Evolutionary conservation across 176 grass and related monocot species (phyloP), one percentile per base, ranked within the genome.

Genomic region (Triticum monococcum): DNA sequence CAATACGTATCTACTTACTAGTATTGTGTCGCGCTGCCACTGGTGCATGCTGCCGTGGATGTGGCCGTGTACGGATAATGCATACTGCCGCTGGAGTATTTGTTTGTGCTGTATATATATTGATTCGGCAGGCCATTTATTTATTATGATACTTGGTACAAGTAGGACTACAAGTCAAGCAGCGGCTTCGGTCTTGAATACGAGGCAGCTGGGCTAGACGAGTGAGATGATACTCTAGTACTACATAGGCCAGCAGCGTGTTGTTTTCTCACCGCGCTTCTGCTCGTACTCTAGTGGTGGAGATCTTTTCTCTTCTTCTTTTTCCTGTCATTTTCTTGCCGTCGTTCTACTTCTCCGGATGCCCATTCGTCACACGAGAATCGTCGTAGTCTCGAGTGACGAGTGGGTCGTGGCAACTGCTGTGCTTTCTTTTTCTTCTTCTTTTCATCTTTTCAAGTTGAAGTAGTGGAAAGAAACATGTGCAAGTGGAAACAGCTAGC

Each of bases 241-340:
- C 50, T 7, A 16, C 75, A 13, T 46, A 72, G 67, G 37, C 85
- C 77, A 86, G 8, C 18, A 36, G 52, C 28, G 24, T 32, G 26
- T 81, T 68, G 65, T 82, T 52, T 81, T 30, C 22, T 12, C 7
- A 22, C 78, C 24, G 7, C 17, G 4, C 78, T 45, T n/a, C 79
- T 68, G 18, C 79, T 81, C 26, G 70, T 64, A 45, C 7, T 46
- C 25, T 84, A 17, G 24, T n/a, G 70, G 14, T 6, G 13, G 46
- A 50, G 33, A 83, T 33, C 0, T 9, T 30, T 20, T 36, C 0
- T 2, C 32, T 8, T 25, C 18, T 13, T 25, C 4, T 41, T 18
- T 17, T 54, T 52, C 3, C 48, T 32, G 83, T 72, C 79, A 72
- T 83, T 36, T 83, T 79, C 64, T 54, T 71, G 17, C 30, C 72